These are phyloP conservation scores for Xylaria flabelliformis DNA, from an alignment of 495 filamentous ascomycete species.

Conservation along the genomic window DNA sequence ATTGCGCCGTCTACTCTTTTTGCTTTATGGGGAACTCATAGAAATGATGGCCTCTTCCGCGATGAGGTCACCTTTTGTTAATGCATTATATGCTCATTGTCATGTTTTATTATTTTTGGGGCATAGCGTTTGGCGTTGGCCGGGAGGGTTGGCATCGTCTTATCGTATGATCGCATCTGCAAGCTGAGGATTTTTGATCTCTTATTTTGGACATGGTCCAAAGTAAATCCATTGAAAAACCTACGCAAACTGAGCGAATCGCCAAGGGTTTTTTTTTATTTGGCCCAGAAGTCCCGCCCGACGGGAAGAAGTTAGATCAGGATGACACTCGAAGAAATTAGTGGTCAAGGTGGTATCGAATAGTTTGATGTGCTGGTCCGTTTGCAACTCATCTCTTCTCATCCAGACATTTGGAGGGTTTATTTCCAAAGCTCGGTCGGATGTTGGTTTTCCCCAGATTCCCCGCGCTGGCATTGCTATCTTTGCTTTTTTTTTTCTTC, in stretches of 20 bases:
- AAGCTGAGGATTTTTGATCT: background rate
- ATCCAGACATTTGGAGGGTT: background rate
- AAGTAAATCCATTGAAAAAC: background rate
- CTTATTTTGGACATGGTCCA: constrained; percentile 5
- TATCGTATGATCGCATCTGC: constrained; percentile 21
- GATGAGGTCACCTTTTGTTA: constrained; percentile 22
- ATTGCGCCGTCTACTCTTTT: constrained; percentile 13
- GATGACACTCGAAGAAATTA: constrained; percentile 9
- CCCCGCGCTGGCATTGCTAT: constrained; percentile 18
- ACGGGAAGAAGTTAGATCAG: background rate
- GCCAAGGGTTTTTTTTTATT: background rate
- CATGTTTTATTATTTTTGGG: constrained; percentile 21
- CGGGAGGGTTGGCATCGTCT: constrained; percentile 19
- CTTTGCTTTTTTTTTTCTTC: constrained; percentile 7
- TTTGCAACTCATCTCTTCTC: constrained; percentile 8
- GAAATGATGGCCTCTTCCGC: background rate
- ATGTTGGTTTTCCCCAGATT: constrained; percentile 14
- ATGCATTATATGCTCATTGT: constrained; percentile 22
- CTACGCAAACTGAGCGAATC: background rate
- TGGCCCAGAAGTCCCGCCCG: background rate
- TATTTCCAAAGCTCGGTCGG: constrained; percentile 1
- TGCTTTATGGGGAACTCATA: constrained; percentile 35
- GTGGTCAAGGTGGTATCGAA: background rate
- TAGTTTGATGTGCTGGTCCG: constrained; percentile 10
- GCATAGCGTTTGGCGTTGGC: constrained; percentile 32